Conservation (phyloP, 768 basidiomycete genomes). For the Boletus coccyginus region DNA sequence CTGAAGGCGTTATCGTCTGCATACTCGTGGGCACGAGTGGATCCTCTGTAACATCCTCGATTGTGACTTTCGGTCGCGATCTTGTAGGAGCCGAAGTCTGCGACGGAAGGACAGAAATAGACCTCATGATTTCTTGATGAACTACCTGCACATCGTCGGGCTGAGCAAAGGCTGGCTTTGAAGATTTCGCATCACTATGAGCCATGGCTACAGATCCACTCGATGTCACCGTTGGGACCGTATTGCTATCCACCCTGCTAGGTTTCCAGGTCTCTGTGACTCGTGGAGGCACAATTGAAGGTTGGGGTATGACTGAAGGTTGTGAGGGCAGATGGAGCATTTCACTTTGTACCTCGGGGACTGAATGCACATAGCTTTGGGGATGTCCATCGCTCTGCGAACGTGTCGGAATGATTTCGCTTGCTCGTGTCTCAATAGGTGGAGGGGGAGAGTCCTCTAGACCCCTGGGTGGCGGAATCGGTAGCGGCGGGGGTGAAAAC, state of each 20-base stretch:
- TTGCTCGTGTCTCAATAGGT: slow-evolving; percentile 23
- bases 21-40: slow-evolving; percentile 6
- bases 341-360: slow-evolving; percentile 21
- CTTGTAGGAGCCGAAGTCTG: slow-evolving; percentile 8
- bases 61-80: slow-evolving; percentile 26
- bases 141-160: slow-evolving; percentile 6
- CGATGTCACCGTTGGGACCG: background rate
- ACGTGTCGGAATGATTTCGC: slow-evolving; percentile 25
- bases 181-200: slow-evolving; percentile 7
- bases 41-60: slow-evolving; percentile 30
- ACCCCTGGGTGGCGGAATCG: slow-evolving; percentile 28
- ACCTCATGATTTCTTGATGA: slow-evolving; percentile 12
- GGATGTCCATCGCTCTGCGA: slow-evolving; percentile 7
- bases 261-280: slow-evolving; percentile 6
- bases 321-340: slow-evolving; percentile 23
- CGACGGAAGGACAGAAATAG: slow-evolving; percentile 5
- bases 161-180: background rate
- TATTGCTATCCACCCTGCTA: slow-evolving; percentile 3
- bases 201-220: background rate
- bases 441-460: slow-evolving; percentile 20
- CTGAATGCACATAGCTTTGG: background rate
- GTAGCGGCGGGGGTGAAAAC: slow-evolving; percentile 30
- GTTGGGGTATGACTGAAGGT: background rate
- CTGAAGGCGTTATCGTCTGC: slow-evolving; percentile 2
- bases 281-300: background rate